Base-by-base conservation (phyloP, 257 asterid genomes). In the Mentha longifolia region DNA sequence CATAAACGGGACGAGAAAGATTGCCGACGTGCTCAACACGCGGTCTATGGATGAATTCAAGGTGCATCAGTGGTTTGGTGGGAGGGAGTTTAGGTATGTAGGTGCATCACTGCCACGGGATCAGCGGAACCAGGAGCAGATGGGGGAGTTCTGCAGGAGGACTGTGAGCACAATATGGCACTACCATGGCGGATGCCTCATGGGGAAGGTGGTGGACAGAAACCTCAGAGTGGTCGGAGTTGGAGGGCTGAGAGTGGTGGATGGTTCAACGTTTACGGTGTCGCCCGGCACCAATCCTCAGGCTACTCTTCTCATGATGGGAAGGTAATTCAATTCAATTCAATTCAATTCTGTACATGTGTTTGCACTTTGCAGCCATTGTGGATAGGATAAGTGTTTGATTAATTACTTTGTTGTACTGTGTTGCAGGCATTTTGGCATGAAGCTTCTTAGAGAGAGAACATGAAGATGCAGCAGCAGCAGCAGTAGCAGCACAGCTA, bases 281-380 rank as follows among this genome's bases (percentile, higher is more conserved):
- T 93, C 98, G 0, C 98, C 96, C 0, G 98, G 98, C 39, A 94
- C 98, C 45, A 91, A 92, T 76, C 98, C 99, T 61, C 98, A 89
- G 80, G 99, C 98, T 25, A 95, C 95, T 58, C 84, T 94, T 50
- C 79, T 94, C 64, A 91, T 94, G 98, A 77, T 94, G 72, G 99
- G 96, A 67, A 79, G 82, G 81, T 77, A 61, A 77, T 42, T n/a
- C n/a, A n/a, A n/a, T n/a, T n/a, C n/a, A n/a, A n/a, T n/a, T n/a
- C 5, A 8, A 3, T 3, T 4, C 9, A 19, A 19, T 10, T 7
- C 25, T 1, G n/a, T n/a, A 59, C n/a, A 12, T 20, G 2, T 22
- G 11, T 10, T n/a, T n/a, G 37, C 11, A 6, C 22, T 1, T 60
- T 16, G 37, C 11, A 9, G 43, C 9, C 10, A 39, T 39, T 39